These are phyloP conservation scores for Aureobasidium uvarum DNA, from an alignment of 2,329 filamentous ascomycete genomes.

Conservation along the genomic window DNA sequence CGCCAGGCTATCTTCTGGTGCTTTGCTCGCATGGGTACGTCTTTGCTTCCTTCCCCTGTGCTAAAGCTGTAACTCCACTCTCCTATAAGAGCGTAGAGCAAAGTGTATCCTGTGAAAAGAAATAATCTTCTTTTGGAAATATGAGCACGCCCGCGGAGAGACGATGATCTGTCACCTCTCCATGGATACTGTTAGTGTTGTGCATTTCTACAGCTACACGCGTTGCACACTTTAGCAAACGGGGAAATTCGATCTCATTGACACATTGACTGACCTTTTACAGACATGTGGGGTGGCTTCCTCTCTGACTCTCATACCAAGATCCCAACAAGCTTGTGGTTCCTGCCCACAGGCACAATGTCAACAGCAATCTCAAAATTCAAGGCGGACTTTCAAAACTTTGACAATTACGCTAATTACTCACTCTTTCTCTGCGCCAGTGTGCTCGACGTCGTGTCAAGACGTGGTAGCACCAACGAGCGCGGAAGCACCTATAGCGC, in stretches of 20 bases:
- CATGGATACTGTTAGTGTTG: too few species aligned
- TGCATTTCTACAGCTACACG: too few species aligned
- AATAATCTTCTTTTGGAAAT: too few species aligned
- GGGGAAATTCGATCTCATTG: too few species aligned
- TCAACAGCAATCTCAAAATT: constrained; percentile 14
- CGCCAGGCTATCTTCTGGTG: constrained; percentile 59
- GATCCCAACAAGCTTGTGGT: constrained; percentile 21
- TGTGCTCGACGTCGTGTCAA: constrained; percentile 36
- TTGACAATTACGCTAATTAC: constrained; percentile 60
- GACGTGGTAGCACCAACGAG: neutral
- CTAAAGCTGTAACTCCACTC: too few species aligned
- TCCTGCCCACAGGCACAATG: constrained; percentile 23
- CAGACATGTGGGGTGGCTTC: constrained; percentile 49
- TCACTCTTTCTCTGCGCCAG: constrained; percentile 57
- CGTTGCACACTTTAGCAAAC: too few species aligned
- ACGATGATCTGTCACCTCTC: too few species aligned
- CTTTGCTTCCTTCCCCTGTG: too few species aligned
- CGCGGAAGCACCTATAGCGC: constrained; percentile 32
- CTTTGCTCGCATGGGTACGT: constrained; percentile 59
- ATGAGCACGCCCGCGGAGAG: too few species aligned
- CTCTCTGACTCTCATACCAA: constrained; percentile 51
- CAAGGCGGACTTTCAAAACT: constrained; percentile 32
- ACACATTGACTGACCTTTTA: too few species aligned
- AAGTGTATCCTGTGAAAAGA: too few species aligned
- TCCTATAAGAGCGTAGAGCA: too few species aligned